Percentiles rank a stretch among this genome's conserved stretches.
Conservation (phyloP, 2,329 filamentous ascomycete species). For the Penicillium sp. region DNA sequence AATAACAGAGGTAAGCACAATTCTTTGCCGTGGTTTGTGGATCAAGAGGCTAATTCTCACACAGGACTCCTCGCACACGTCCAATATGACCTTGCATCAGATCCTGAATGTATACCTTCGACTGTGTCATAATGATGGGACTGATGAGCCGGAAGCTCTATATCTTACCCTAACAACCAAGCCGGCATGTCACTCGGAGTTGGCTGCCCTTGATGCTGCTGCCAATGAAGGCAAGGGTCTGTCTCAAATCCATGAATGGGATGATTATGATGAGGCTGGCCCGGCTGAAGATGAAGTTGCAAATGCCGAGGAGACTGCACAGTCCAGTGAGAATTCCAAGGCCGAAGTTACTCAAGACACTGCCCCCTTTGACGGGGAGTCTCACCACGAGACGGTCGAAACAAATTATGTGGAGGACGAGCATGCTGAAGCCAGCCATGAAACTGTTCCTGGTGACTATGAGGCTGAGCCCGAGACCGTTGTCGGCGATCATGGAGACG, state of each 20-base stretch:
- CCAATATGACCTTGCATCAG: constrained; percentile 54
- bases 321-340: constrained; percentile 13
- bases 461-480: background rate
- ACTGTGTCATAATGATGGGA: constrained; percentile 59
- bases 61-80: constrained; percentile 51
- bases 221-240: constrained; percentile 59
- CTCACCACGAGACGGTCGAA: background rate
- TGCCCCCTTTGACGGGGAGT: background rate
- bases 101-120: constrained; percentile 60
- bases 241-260: constrained; percentile 46
- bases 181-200: constrained; percentile 53
- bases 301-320: constrained; percentile 9
- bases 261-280: constrained; percentile 52
- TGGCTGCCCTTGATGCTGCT: constrained; percentile 53
- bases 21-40: constrained; percentile 2
- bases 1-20: constrained; percentile 57
- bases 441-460: background rate
- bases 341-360: constrained; percentile 7
- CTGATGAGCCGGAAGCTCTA: constrained; percentile 54
- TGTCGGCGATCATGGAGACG: background rate
- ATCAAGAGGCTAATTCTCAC: constrained; percentile 25
- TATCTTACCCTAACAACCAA: constrained; percentile 57
- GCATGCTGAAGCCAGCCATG: background rate
- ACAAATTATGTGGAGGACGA: background rate
- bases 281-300: constrained; percentile 19